Percentiles rank a stretch among this genome's conserved stretches.
phyloP scores from a whole-genome alignment of 331 rosid species.

The Rhamnella rubrinervis region DNA sequence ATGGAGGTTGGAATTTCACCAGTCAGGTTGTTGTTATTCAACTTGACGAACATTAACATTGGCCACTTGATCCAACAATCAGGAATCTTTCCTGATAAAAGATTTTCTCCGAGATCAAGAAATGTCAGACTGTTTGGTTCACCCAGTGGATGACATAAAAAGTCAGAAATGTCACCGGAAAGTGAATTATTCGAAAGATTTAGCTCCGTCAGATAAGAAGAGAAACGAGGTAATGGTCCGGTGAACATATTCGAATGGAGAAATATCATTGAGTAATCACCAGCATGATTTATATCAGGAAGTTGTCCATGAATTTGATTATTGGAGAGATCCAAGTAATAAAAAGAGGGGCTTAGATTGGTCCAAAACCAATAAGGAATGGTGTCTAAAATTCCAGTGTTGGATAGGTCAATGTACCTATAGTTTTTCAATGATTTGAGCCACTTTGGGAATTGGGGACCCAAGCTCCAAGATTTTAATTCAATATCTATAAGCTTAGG shows the following conservation, averaged over 20 bases:
- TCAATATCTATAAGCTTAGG: neutral
- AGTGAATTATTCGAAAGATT: neutral
- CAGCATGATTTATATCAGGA: neutral
- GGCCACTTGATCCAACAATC: too few relatives aligned
- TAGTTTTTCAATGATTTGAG: too few relatives aligned
- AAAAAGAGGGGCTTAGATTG: neutral
- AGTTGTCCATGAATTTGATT: slow-evolving; percentile 20
- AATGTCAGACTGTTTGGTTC: too few relatives aligned
- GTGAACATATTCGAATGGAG: neutral
- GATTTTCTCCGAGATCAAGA: too few relatives aligned
- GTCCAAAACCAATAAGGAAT: too few relatives aligned
- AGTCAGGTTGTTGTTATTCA: too few relatives aligned
- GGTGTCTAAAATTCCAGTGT: too few relatives aligned
- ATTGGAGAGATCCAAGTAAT: slow-evolving; percentile 4
- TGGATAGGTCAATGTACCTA: too few relatives aligned
- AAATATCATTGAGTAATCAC: neutral
- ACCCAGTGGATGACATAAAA: neutral
- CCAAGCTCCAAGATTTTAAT: too few relatives aligned
- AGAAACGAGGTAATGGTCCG: neutral
- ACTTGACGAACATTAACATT: too few relatives aligned
- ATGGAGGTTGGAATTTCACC: too few relatives aligned
- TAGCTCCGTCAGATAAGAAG: neutral
- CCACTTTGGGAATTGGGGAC: neutral
- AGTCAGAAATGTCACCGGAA: neutral
- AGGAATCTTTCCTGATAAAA: too few relatives aligned